phyloP scores from a whole-genome alignment of 2,329 filamentous ascomycete species.

The Aspergillus spinulosporus region DNA sequence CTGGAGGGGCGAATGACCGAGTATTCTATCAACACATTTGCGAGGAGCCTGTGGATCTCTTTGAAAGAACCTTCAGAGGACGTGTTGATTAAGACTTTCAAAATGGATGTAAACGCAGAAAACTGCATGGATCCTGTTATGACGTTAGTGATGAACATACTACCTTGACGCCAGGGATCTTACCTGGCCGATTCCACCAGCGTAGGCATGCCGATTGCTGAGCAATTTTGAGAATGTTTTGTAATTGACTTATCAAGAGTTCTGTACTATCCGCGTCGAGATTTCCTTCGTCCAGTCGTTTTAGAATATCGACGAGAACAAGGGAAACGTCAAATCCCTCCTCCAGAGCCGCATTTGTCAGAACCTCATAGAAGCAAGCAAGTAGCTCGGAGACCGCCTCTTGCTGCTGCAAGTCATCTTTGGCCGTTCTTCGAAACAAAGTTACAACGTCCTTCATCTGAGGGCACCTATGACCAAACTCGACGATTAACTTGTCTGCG shows the following conservation, averaged over 20 bases:
- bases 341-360: conserved; percentile 75
- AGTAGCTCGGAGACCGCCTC: conserved; percentile 78
- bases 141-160: too few species aligned
- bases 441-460: conserved; percentile 77
- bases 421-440: conserved; percentile 68
- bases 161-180: too few species aligned
- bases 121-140: conserved; percentile 40
- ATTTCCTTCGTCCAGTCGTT: conserved; percentile 55
- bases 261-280: conserved; percentile 52
- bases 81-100: conserved; percentile 39
- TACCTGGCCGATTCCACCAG: conserved; percentile 77
- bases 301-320: conserved; percentile 68
- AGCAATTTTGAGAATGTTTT: conserved; percentile 78
- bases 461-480: conserved; percentile 77
- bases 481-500: conserved; percentile 64
- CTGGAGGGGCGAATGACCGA: conserved; percentile 39
- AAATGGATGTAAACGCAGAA: conserved; percentile 43
- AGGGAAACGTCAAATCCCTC: conserved; percentile 87
- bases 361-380: conserved; percentile 78
- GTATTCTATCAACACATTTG: conserved; percentile 38
- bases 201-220: conserved; percentile 79
- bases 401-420: conserved; percentile 70
- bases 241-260: conserved; percentile 70
- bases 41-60: conserved; percentile 40
- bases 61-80: conserved; percentile 33